Conservation (phyloP, 805 yeast genomes). For the Wickerhamomyces kurtzmanii region DNA sequence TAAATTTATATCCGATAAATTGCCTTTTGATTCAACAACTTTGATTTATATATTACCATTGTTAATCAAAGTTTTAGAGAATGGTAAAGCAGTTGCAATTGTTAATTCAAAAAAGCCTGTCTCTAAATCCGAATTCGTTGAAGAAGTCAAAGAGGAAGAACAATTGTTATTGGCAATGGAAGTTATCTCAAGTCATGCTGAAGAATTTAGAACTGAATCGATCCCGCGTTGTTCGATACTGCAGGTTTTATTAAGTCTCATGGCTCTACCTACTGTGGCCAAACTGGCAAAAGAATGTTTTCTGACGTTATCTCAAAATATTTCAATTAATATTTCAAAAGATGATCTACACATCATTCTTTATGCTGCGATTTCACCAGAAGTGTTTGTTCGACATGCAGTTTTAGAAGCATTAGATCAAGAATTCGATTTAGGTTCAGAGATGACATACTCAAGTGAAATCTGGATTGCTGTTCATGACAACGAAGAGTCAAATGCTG, state of each 20-base stretch:
- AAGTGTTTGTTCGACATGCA: conserved; percentile 65
- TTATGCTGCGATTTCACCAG: conserved; percentile 46
- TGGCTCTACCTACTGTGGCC: conserved; percentile 69
- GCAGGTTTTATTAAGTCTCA: conserved; percentile 48
- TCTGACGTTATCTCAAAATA: conserved; percentile 64
- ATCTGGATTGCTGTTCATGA: conserved; percentile 75
- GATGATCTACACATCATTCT: conserved; percentile 53
- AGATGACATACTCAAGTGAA: conserved; percentile 46
- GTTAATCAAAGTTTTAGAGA: conserved; percentile 54
- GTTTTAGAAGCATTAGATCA: conserved; percentile 79
- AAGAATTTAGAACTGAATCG: conserved; percentile 50
- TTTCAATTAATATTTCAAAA: conserved; percentile 49
- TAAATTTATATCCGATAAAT: conserved; percentile 65
- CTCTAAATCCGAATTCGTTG: conserved; percentile 58
- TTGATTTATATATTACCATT: conserved; percentile 72
- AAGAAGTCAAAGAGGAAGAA: conserved; percentile 85
- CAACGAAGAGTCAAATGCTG: conserved; percentile 50
- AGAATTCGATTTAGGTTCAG: conserved; percentile 48
- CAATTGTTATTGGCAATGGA: conserved; percentile 71
- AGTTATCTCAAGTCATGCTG: conserved; percentile 60
- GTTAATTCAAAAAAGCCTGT: conserved; percentile 41
- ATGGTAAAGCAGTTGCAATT: conserved; percentile 49
- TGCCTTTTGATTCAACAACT: conserved; percentile 57
- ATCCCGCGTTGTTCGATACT: conserved; percentile 66
- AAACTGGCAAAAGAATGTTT: conserved; percentile 80